Evolutionary conservation across 1,284 basidiomycete species (phyloP), one percentile per base, ranked within the genome.

Genomic region (Sanghuangporus weigelae): DNA sequence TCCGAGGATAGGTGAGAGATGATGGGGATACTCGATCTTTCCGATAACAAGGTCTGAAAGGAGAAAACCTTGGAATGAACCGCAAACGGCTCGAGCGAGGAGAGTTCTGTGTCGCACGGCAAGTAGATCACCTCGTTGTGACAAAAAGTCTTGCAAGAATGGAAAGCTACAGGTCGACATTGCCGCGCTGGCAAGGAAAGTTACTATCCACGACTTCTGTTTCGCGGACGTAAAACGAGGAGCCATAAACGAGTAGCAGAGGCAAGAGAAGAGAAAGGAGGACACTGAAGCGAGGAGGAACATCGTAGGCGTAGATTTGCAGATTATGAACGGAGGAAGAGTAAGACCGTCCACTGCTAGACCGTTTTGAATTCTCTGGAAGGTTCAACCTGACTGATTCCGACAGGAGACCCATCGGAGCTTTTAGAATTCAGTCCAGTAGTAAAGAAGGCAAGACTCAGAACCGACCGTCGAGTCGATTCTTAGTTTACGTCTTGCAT

Each of bases 11-110:
- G 54, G 60, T 1, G 60, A 46, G 12, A 62, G 11, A 6, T 57
- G 55, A 6, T 57, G 54, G 0, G 40, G 44, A 40, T 62, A 62
- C 16, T 31, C 40, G 38, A 40, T 19, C 7, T 2, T 14, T 10
- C 60, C 60, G 3, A 62, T 56, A n/a, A 40, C 23, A 31, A 62
- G 60, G 23, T 62, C 60, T 2, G 60, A 62, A 16, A 62, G 40
- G 7, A 62, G 54, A 38, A 56, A 57, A 7, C 60, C 60, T 48
- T 62, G 60, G 26, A 62, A 62, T 35, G 60, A 53, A n/a, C 53
- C 60, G 53, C 60, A 57, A 3, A 62, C 23, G 6, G 55, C 26
- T 14, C 46, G 55, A 7, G 60, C 39, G 12, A 48, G 39, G 4
- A 42, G 8, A 2, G 5, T 8, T n/a, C 21, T 36, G n/a, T 57